Evolutionary conservation across 768 basidiomycete genomes (phyloP), one percentile per base, ranked within the genome.

Genomic region (Sarcomyxa edulis): DNA sequence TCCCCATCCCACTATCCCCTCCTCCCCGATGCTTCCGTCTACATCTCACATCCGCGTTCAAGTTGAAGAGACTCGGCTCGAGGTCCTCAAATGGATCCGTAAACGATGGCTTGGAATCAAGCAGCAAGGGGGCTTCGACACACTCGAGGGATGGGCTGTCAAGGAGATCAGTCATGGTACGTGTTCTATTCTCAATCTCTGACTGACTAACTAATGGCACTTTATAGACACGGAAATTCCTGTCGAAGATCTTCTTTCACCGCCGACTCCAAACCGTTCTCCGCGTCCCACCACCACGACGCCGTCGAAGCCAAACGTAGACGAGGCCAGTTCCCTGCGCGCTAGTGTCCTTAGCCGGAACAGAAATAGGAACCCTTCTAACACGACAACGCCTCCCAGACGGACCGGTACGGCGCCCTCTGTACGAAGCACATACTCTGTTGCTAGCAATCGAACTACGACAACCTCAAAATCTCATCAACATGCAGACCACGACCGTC

Each of bases 161-260:
- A 84, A 90, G 55, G 95, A 97, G 53, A 90, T 98, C 27, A 74
- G 78, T 28, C 77, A 85, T 51, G 74, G 90, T 88, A 45, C 49
- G 84, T 68, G 23, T 30, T 25, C 21, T 38, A 6, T 33, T 27
- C 31, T 25, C n/a, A 22, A 23, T 32, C 19, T 29, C 27, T 50
- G 18, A 31, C 28, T 23, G 24, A 5, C 16, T 27, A 10, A 25
- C 20, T 23, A n/a, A 5, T n/a, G n/a, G n/a, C n/a, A n/a, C 8
- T 38, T 24, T 35, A 3, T 49, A 91, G 91, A 86, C 54, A 76
- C 94, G 37, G 89, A 94, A 54, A 76, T 93, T 8, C 68, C 82
- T 1, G 61, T 80, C 5, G 83, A 87, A 34, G 90, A 93, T 40
- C 77, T 93, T 5, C 74, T 69, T 4, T 57, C 59, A 9, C 65